Conservation (phyloP, 176 grass and related monocot genomes). For the Thinopyrum elongatum region DNA sequence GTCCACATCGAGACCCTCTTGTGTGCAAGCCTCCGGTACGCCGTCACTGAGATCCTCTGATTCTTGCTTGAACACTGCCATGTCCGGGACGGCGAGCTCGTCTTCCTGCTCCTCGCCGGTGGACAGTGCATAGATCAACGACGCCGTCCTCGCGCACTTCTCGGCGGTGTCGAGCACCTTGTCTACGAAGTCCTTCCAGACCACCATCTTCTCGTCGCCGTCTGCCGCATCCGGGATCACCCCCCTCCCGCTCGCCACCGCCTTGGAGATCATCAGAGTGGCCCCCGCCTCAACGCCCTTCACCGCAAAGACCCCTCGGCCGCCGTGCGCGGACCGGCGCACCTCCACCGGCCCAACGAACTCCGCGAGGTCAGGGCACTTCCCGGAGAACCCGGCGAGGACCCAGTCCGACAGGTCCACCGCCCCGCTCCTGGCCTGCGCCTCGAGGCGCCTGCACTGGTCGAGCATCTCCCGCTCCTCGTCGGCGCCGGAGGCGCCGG, state of each 20-base stretch:
- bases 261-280: conserved; percentile 60
- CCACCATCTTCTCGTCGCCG: conserved; percentile 66
- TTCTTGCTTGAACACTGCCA: conserved; percentile 46
- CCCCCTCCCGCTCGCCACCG: conserved; percentile 61
- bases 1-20: conserved; percentile 45
- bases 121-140: conserved; percentile 60
- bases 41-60: not conserved
- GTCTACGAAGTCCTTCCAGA: conserved; percentile 91
- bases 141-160: conserved; percentile 50
- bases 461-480: conserved; percentile 43
- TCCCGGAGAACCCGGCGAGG: conserved; percentile 49
- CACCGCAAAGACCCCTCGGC: conserved; percentile 61
- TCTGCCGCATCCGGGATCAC: conserved; percentile 51
- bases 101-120: conserved; percentile 43
- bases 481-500: conserved; percentile 11
- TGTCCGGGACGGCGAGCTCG: conserved; percentile 49
- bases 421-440: conserved; percentile 55
- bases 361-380: conserved; percentile 68
- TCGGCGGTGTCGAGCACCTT: conserved; percentile 66
- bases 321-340: conserved; percentile 35
- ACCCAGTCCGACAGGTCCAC: conserved; percentile 81
- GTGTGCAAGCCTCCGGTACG: not conserved
- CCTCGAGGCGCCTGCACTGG: conserved; percentile 55
- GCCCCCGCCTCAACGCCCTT: conserved; percentile 66
- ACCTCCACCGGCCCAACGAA: conserved; percentile 67